Base-by-base conservation (phyloP, 1,139 yeast species). In the Suhomyces ambrosiae region DNA sequence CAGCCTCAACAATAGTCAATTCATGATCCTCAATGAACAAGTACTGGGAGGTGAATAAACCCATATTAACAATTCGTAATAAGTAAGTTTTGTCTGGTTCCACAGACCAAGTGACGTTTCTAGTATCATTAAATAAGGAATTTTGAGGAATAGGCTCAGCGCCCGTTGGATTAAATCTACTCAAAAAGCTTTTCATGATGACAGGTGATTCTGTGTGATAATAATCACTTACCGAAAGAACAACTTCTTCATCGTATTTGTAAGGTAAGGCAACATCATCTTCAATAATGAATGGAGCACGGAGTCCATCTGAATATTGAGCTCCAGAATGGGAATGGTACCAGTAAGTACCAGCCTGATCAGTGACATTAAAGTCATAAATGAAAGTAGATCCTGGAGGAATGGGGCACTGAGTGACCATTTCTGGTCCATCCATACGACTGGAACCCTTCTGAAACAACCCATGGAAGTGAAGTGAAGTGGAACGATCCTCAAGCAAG, bases 261-360 rank as follows among this genome's bases (percentile, higher is more conserved):
- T 79, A 82, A 6, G 74, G 74, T 33, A 78, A 77, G 13, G 57
- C 63, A 30, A 73, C 74, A 27, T 66, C 72, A 47, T 82, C 87
- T 48, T 83, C 89, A 41, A 84, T 72, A 29, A 84, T 71, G 46
- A 85, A 74, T 32, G 82, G 68, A n/a, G 82, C 89, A 56, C 94
- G 74, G 60, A 84, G 64, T 28, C 94, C 94, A 56, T 85, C 94
- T 48, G 86, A 81, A 49, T 82, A 82, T 59, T 85, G 92, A 26
- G 87, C 74, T 0, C 82, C 80, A 33, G 86, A 74, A 55, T 85
- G 94, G n/a, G 89, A 80, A 57, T 85, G 94, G 61, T 84, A 84
- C 94, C 92, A 85, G 59, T 69, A 85, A 9, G 88, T 77, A 32
- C 94, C 94, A 6, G 73, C 76, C 60, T 85, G 90, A 39, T 76